Evolutionary conservation across 192 early-diverging fungal species (phyloP), one percentile per base, ranked within the genome.

Genomic region (Thamnidium elegans): DNA sequence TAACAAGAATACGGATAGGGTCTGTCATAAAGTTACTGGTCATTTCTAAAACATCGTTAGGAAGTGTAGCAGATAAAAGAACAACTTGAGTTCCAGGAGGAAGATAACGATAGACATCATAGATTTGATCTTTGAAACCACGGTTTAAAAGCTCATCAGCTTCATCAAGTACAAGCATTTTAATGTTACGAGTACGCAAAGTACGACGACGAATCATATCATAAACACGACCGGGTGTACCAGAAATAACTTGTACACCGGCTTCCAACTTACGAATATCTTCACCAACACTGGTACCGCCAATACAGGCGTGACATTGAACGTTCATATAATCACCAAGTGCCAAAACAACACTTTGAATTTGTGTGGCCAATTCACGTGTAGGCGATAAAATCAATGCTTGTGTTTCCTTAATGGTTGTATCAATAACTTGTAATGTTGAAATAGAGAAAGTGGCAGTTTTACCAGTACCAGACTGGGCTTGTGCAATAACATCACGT

Each of bases 51-150:
- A 99, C 95, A 66, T 99, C 96, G 73, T 92, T 83, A 45, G 96
- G 95, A 30, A 99, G 73, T 2, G 96, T 99, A 17, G 96, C 96
- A 53, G 83, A 87, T 46, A 99, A 81, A 36, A 99, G 73, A 0
- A 99, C 93, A 13, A 99, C 94, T 77, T 97, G 95, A 7, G 92
- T 95, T 23, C 83, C 78, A 13, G 94, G 94, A 51, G 95, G 94
- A 50, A 99, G 76, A 75, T 92, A 90, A 48, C 93, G 89, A 79
- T 93, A 96, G 30, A 94, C 88, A 65, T 93, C 90, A 72, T 95
- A 94, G 71, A 96, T 96, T 71, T 99, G 96, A 52, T 99, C 96
- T 75, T 95, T 97, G 84, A 99, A 99, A 34, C 96, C 96, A 47
- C 85, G 79, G 61, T 90, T 90, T 51, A 99, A 79, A 77, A 99